Conservation (phyloP, 2,329 filamentous ascomycete species). For the Ophiocordyceps australis region DNA sequence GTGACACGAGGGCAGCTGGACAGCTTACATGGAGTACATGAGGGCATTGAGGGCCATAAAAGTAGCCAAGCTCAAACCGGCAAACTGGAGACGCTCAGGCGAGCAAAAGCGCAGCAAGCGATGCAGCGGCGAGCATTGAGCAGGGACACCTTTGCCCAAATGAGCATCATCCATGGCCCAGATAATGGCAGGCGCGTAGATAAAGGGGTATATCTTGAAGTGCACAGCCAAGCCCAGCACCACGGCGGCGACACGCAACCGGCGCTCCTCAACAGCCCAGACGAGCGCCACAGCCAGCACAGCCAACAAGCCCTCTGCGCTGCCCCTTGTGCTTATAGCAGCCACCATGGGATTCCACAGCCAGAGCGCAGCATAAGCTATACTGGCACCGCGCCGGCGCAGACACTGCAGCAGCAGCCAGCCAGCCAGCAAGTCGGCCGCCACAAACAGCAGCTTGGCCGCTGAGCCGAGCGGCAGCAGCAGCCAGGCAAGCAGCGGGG, state of each 20-base stretch:
- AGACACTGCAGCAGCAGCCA: conserved; percentile 42
- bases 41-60: conserved; percentile 56
- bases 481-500: conserved; percentile 81
- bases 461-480: conserved; percentile 59
- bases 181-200: conserved; percentile 69
- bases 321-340: conserved; percentile 86
- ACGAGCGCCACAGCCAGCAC: conserved; percentile 69
- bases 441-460: conserved; percentile 48
- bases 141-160: conserved; percentile 10
- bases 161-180: conserved; percentile 57
- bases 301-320: conserved; percentile 77
- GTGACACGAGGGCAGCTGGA: not conserved
- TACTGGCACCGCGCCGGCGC: conserved; percentile 20
- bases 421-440: conserved; percentile 74
- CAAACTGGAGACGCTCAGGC: conserved; percentile 34
- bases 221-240: conserved; percentile 75
- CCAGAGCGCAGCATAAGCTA: conserved; percentile 77
- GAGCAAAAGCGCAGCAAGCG: conserved; percentile 27
- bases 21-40: conserved; percentile 58
- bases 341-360: conserved; percentile 96
- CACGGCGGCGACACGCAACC: conserved; percentile 47
- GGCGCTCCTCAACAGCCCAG: conserved; percentile 56
- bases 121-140: conserved; percentile 6
- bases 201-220: conserved; percentile 98
- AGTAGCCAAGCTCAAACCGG: conserved; percentile 47